These are phyloP conservation scores for Pecoramyces ruminantium DNA, from an alignment of 192 early-diverging fungal species.

Conservation along the genomic window DNA sequence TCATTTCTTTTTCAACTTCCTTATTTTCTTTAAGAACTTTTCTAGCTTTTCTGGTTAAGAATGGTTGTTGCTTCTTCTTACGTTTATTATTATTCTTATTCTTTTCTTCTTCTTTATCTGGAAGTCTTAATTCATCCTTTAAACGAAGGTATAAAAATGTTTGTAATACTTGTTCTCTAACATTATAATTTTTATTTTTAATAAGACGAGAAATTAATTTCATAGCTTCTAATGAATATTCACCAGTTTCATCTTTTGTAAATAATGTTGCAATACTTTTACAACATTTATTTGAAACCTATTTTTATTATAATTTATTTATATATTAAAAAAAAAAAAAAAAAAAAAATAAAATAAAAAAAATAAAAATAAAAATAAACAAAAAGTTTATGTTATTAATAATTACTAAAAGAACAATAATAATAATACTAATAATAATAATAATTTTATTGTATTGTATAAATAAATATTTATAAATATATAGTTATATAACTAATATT, in stretches of 20 bases:
- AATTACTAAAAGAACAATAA: too few species aligned
- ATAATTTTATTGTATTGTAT: too few species aligned
- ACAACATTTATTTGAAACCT: conserved; percentile 46
- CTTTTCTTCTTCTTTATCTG: conserved; percentile 6
- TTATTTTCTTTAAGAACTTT: conserved; percentile 57
- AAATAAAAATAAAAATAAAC: too few species aligned
- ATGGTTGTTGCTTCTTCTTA: conserved; percentile 8
- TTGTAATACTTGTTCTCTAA: conserved; percentile 42
- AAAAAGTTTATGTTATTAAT: too few species aligned
- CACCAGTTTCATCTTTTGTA: conserved; percentile 67
- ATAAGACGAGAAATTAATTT: conserved; percentile 69
- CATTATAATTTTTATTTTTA: conserved; percentile 57
- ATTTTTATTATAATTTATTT: too few species aligned
- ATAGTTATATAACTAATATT: too few species aligned
- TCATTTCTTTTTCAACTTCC: conserved; percentile 60
- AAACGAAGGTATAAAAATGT: conserved; percentile 69
- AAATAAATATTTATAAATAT: too few species aligned
- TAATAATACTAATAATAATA: too few species aligned
- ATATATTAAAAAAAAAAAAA: too few species aligned
- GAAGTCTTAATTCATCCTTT: conserved; percentile 49
- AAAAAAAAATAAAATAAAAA: too few species aligned
- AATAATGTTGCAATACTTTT: conserved; percentile 66
- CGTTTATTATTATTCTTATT: conserved; percentile 10
- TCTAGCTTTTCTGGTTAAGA: conserved; percentile 31
- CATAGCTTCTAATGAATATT: conserved; percentile 70